Conservation (phyloP, 441 rosid genomes). For the Gossypium schwendimanii region DNA sequence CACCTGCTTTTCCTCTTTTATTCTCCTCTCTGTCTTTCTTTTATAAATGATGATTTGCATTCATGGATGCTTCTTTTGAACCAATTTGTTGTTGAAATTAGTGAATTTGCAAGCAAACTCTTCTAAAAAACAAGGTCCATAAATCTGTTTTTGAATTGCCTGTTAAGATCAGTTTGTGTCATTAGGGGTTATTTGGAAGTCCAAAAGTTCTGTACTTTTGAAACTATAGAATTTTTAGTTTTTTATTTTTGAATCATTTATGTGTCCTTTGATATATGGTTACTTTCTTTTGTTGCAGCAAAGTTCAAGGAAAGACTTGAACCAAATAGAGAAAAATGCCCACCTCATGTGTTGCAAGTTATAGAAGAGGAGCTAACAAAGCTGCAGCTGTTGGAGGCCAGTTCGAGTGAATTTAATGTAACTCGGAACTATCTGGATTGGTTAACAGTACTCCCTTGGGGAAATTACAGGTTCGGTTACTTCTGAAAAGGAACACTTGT, state of each 20-base stretch:
- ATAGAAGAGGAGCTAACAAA: slow-evolving; percentile 88
- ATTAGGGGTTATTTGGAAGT: background rate
- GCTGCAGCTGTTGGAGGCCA: slow-evolving; percentile 82
- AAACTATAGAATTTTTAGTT: background rate
- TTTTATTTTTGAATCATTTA: slow-evolving; percentile 1
- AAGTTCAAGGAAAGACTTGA: slow-evolving; percentile 78
- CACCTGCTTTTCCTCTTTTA: background rate
- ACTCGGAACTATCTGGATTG: slow-evolving; percentile 89
- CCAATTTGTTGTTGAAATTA: background rate
- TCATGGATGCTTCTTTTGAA: background rate
- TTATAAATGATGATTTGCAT: background rate
- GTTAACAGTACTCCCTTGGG: slow-evolving; percentile 94
- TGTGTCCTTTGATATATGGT: slow-evolving; percentile 8
- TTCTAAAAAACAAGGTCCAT: background rate
- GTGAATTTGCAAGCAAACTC: background rate
- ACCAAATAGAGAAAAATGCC: slow-evolving; percentile 70
- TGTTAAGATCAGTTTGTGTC: background rate
- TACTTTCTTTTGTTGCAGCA: slow-evolving; percentile 42
- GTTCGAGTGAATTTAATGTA: slow-evolving; percentile 98
- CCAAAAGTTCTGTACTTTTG: background rate
- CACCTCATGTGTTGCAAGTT: slow-evolving; percentile 73
- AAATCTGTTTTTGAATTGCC: background rate
- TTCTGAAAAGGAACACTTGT: slow-evolving; percentile 9
- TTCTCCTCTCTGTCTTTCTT: background rate
- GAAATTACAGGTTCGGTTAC: slow-evolving; percentile 64